Percentiles rank a stretch among this genome's conserved stretches.
phyloP scores from a whole-genome alignment of 768 basidiomycete genomes.

The Kwoniella pini region DNA sequence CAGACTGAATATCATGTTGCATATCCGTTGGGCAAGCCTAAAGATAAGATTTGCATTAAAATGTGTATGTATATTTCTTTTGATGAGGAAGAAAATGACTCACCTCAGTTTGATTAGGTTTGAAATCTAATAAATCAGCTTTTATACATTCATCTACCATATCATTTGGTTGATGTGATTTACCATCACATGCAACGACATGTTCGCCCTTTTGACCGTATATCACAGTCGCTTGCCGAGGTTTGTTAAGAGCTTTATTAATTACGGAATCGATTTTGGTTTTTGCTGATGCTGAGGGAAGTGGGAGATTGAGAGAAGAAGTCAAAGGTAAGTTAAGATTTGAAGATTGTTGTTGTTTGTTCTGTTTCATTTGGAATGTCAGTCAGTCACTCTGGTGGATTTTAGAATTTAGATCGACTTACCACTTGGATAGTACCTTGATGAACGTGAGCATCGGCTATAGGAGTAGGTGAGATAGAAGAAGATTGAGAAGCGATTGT shows the following conservation, averaged over 20 bases:
- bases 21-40: slow-evolving; percentile 13
- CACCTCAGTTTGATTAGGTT: slow-evolving; percentile 16
- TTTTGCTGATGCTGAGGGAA: background rate
- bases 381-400: too few relatives aligned
- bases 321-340: background rate
- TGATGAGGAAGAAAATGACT: slow-evolving; percentile 6
- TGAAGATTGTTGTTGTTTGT: slow-evolving; percentile 2
- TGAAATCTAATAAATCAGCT: slow-evolving; percentile 10
- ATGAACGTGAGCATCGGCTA: background rate
- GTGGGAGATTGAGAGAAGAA: background rate
- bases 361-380: too few relatives aligned
- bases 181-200: slow-evolving; percentile 15
- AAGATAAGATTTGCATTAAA: too few relatives aligned
- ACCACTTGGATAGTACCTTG: slow-evolving; percentile 13
- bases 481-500: slow-evolving; percentile 1
- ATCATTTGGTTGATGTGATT: background rate
- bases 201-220: slow-evolving; percentile 18
- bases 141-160: slow-evolving; percentile 19
- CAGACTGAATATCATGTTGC: slow-evolving; percentile 14
- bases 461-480: slow-evolving; percentile 1
- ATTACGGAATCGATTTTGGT: background rate
- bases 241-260: slow-evolving; percentile 6
- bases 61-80: too few relatives aligned
- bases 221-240: slow-evolving; percentile 7
- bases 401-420: background rate